A percentile compares a stretch with the other conserved stretches of the same genome.
These are phyloP conservation scores for Maudiozyma saulgeensis DNA, from an alignment of 805 yeast species.

Conservation along the genomic window DNA sequence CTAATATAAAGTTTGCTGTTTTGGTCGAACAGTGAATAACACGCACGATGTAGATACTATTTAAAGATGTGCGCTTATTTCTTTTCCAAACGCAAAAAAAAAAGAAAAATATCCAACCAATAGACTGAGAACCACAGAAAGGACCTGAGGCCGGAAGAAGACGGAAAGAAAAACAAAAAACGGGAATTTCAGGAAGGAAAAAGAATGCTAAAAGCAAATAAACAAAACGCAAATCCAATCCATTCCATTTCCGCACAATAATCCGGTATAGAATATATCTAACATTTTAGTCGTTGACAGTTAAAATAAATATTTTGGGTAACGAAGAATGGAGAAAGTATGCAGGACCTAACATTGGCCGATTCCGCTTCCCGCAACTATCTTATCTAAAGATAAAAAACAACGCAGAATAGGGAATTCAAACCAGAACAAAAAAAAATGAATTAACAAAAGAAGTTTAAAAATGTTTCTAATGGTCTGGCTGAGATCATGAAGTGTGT, in stretches of 20 bases:
- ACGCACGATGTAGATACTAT: background rate
- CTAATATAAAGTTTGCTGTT: background rate
- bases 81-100: too few species aligned
- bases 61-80: too few species aligned
- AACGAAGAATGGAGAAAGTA: background rate
- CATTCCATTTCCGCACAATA: background rate
- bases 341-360: background rate
- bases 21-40: background rate
- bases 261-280: background rate
- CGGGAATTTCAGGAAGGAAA: background rate
- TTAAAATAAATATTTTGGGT: background rate
- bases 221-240: background rate
- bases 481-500: too few species aligned
- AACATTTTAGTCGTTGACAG: background rate
- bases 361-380: too few species aligned
- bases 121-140: too few species aligned
- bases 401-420: background rate
- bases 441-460: too few species aligned
- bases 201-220: background rate
- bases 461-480: too few species aligned
- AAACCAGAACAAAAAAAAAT: too few species aligned
- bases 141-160: background rate
- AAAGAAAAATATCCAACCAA: too few species aligned
- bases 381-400: background rate
- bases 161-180: background rate